Evolutionary conservation across 169 alveolate species (phyloP), one percentile per base, ranked within the genome.

Genomic region (Plasmodium gaboni): DNA sequence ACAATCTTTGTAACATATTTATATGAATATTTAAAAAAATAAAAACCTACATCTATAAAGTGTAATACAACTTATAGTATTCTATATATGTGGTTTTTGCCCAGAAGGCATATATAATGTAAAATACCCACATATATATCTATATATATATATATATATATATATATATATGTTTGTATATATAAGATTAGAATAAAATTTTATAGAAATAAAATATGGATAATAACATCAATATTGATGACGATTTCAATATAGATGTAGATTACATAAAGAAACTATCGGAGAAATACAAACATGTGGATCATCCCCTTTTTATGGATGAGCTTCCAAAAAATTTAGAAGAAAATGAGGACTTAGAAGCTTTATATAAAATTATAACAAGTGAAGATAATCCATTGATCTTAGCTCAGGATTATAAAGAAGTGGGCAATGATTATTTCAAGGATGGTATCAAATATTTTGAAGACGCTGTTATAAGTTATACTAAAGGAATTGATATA

Each of bases 391-490:
- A 83, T 64, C 68, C 50, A 50, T 46, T 83, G 42, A 83, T 72
- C 26, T 68, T 83, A 72, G 91, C 91, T 17, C 51, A 68, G 44
- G 69, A 83, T 67, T 83, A 67, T 83, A 83, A 83, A 48, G 73
- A 67, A 38, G 91, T 83, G 5, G 91, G 91, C 7, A 83, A 83
- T 59, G 85, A 83, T 10, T 83, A 83, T 60, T 83, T 28, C 48
- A 68, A 67, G 48, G 91, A 83, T 46, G 91, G 91, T 1, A 12
- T 13, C 2, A 83, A 83, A 83, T 69, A 83, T 83, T 83, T 28
- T 63, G 91, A 83, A 2, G 91, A 83, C 59, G 91, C 91, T 51
- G 53, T 83, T 22, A 83, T 83, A 4, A 83, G 91, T 46, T 83
- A 83, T 51, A 83, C 48, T 1, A 83, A 83, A 46, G 91, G 91